Percentiles rank a stretch among this genome's conserved stretches.
These are phyloP conservation scores for Aureobasidium sp. DNA, from an alignment of 2,329 filamentous ascomycete genomes.

Conservation along the genomic window DNA sequence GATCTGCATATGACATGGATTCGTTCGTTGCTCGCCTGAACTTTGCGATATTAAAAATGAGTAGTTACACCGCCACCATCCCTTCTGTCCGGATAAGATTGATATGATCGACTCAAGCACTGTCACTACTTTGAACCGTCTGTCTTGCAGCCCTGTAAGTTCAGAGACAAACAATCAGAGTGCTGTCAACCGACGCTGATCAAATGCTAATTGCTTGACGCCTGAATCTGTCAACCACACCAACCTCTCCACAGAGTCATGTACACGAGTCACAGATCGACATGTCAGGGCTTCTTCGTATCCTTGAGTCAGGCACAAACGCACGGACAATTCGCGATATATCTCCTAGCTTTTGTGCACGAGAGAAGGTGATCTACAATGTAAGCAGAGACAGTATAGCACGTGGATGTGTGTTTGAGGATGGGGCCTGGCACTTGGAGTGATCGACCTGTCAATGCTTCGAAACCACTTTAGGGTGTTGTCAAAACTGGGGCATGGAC, in stretches of 20 bases:
- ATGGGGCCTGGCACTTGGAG: background rate
- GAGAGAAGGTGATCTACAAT: background rate
- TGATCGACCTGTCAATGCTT: background rate
- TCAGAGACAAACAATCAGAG: background rate
- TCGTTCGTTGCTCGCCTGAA: background rate
- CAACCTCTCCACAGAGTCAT: background rate
- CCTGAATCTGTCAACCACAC: background rate
- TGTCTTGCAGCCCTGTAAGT: background rate
- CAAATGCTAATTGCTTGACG: background rate
- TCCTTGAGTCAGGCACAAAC: background rate
- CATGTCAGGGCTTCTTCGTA: background rate
- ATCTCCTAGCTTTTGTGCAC: background rate
- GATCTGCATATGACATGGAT: background rate
- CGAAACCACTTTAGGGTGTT: background rate
- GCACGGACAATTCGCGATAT: background rate
- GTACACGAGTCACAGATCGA: background rate
- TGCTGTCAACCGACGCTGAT: background rate
- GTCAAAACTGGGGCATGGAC: background rate
- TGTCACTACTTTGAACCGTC: background rate
- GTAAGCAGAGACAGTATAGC: background rate
- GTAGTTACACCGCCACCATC: background rate
- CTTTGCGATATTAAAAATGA: background rate
- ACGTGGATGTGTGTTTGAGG: background rate
- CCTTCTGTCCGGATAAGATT: background rate
- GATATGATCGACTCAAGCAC: background rate